Percentiles rank a stretch among this genome's conserved stretches.
Evolutionary conservation across 164 flowering plant genomes (phyloP).

Genomic region (Aristolochia fimbriata): DNA sequence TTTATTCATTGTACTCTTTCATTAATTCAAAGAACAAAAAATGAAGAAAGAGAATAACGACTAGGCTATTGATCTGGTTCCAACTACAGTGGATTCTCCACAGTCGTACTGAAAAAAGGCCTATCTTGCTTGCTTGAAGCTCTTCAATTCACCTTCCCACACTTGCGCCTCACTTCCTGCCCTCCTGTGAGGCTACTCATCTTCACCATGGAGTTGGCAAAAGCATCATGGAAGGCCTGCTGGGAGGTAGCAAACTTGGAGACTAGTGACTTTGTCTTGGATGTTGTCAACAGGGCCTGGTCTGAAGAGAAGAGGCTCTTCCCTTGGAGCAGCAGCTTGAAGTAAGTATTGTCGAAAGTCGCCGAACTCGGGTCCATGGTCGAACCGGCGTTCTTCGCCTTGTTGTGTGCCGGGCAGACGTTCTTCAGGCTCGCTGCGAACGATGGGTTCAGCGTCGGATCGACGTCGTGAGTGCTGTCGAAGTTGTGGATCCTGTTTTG

Average conservation of each 20-base stretch:
- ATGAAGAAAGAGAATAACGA: too few species aligned
- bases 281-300: constrained; percentile 44
- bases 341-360: constrained; percentile 60
- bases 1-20: too few species aligned
- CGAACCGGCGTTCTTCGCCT: constrained; percentile 49
- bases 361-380: constrained; percentile 42
- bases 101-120: too few species aligned
- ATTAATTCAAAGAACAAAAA: too few species aligned
- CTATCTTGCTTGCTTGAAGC: too few species aligned
- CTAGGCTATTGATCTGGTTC: too few species aligned
- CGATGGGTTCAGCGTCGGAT: constrained; percentile 46
- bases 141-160: constrained; percentile 33
- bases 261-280: constrained; percentile 42
- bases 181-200: constrained; percentile 68
- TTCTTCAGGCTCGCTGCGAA: constrained; percentile 45
- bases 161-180: constrained; percentile 58
- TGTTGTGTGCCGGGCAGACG: constrained; percentile 53
- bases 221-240: constrained; percentile 44
- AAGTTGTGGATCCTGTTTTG: constrained; percentile 78
- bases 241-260: constrained; percentile 40
- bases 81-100: too few species aligned
- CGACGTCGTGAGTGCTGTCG: constrained; percentile 36
- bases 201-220: constrained; percentile 74
- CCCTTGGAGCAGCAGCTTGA: constrained; percentile 51
- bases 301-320: constrained; percentile 69